Evolutionary conservation across 2,329 filamentous ascomycete species (phyloP).

Genomic region (Leptographium radiaticola): DNA sequence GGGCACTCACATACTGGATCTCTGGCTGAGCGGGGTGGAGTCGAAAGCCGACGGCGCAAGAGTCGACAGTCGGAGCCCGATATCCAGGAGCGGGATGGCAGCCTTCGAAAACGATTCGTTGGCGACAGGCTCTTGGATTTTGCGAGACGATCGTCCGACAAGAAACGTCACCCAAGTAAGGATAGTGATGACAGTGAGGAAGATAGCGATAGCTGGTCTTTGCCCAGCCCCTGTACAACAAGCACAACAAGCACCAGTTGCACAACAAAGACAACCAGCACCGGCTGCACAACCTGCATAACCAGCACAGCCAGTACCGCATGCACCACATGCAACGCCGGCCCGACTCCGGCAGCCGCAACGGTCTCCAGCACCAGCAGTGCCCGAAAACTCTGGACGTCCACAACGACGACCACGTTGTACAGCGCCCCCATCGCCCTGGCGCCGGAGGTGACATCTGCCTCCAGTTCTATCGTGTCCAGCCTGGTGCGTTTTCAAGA

Average conservation of each 20-base stretch:
- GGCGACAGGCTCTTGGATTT: conserved; percentile 2
- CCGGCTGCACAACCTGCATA: background rate
- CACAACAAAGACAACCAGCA: background rate
- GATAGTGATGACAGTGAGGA: background rate
- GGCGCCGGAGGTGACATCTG: background rate
- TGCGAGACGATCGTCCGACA: background rate
- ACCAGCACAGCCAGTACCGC: background rate
- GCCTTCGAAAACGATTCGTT: background rate
- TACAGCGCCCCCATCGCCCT: background rate
- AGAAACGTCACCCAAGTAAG: background rate
- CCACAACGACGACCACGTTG: background rate
- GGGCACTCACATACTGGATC: conserved; percentile 1
- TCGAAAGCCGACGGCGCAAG: too few relatives aligned
- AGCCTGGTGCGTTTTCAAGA: background rate
- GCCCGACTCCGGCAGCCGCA: background rate
- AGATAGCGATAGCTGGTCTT: too few relatives aligned
- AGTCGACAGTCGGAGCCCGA: background rate
- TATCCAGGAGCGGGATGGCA: background rate
- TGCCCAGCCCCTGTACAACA: background rate
- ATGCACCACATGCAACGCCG: background rate
- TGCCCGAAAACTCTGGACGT: background rate
- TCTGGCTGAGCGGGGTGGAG: background rate
- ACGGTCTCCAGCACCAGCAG: conserved; percentile 1
- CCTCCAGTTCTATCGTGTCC: background rate
- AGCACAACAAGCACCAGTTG: background rate